Evolutionary conservation across 768 basidiomycete genomes (phyloP).

Genomic region (Trametes sanguinea): DNA sequence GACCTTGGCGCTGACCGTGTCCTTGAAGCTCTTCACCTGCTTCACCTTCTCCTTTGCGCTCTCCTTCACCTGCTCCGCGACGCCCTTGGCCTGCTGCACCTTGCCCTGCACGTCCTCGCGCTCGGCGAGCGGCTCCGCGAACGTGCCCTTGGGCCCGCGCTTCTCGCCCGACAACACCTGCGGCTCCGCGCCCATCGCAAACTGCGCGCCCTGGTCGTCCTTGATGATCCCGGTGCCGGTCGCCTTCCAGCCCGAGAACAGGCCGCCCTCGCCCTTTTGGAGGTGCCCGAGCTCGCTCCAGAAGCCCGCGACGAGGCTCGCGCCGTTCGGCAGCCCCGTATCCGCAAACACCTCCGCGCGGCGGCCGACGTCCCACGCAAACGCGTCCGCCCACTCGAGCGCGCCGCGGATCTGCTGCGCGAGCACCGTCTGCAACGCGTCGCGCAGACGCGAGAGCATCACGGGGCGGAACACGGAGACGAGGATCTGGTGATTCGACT

Average conservation of each 20-base stretch:
- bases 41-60: constrained; percentile 30
- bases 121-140: constrained; percentile 43
- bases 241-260: constrained; percentile 48
- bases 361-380: constrained; percentile 59
- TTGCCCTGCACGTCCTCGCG: constrained; percentile 25
- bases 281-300: constrained; percentile 72
- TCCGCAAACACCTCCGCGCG: constrained; percentile 68
- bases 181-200: constrained; percentile 74
- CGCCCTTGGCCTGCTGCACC: constrained; percentile 25
- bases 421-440: constrained; percentile 61
- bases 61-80: constrained; percentile 30
- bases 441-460: constrained; percentile 54
- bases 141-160: constrained; percentile 62
- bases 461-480: constrained; percentile 65
- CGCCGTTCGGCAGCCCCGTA: constrained; percentile 53
- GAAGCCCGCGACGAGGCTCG: constrained; percentile 55
- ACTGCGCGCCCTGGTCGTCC: constrained; percentile 45
- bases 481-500: constrained; percentile 66
- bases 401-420: constrained; percentile 53
- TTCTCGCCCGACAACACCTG: constrained; percentile 72
- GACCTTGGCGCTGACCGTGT: constrained; percentile 35
- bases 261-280: constrained; percentile 36
- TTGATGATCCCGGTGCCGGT: constrained; percentile 68
- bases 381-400: constrained; percentile 55
- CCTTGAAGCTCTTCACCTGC: constrained; percentile 35